These are phyloP conservation scores for Zoysia pacifica DNA, from an alignment of 176 grass and related monocot genomes.

Conservation along the genomic window DNA sequence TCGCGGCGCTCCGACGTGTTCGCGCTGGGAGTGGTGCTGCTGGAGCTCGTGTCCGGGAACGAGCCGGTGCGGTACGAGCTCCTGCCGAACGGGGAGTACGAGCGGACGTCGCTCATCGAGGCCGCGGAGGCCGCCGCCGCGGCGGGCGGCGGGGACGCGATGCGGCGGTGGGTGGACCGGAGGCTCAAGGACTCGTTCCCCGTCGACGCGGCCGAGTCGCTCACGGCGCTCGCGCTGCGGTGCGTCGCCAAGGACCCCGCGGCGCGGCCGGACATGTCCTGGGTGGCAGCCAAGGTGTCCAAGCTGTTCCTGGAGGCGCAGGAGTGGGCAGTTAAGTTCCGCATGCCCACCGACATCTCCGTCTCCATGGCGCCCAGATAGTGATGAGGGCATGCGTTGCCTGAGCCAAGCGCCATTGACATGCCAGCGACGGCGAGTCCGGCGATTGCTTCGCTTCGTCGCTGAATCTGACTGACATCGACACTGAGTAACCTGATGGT, in stretches of 20 bases:
- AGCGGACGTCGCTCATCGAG: slow-evolving; percentile 71
- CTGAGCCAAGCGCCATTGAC: no score
- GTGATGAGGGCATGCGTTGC: not conserved
- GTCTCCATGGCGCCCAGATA: slow-evolving; percentile 60
- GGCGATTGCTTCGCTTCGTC: no score
- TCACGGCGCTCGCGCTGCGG: slow-evolving; percentile 61
- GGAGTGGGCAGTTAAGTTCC: slow-evolving; percentile 51
- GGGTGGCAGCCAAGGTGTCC: slow-evolving; percentile 74
- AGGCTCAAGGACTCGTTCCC: slow-evolving; percentile 80
- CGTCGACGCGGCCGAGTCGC: slow-evolving; percentile 45
- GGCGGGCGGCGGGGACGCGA: slow-evolving; percentile 39
- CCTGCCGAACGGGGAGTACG: slow-evolving; percentile 37
- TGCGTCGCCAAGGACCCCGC: slow-evolving; percentile 57
- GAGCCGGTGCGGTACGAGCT: slow-evolving; percentile 63
- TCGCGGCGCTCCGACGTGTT: slow-evolving; percentile 68
- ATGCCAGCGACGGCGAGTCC: no score
- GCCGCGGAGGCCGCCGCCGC: slow-evolving; percentile 44
- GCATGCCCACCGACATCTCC: slow-evolving; percentile 67
- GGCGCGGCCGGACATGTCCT: slow-evolving; percentile 67
- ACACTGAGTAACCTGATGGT: not conserved
- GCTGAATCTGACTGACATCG: not conserved
- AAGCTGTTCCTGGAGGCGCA: slow-evolving; percentile 80
- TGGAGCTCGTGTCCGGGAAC: slow-evolving; percentile 78
- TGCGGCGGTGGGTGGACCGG: slow-evolving; percentile 81
- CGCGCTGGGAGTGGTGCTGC: slow-evolving; percentile 70